Evolutionary conservation across 1,139 yeast genomes (phyloP).

Genomic region (Diutina pseudorugosa): DNA sequence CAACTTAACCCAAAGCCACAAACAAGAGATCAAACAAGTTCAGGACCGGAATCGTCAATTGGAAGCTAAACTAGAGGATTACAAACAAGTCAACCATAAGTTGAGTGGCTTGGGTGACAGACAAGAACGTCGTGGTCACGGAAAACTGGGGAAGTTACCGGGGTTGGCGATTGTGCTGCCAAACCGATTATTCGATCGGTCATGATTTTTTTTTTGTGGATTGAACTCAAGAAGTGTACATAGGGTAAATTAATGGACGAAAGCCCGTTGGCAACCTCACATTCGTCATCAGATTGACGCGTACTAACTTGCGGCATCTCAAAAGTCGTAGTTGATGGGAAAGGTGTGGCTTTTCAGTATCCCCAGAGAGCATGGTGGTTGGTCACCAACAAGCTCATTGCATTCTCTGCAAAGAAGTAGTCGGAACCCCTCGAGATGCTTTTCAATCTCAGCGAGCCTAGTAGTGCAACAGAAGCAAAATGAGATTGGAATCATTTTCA

Average conservation of each 20-base stretch:
- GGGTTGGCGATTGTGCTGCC: conserved; percentile 32
- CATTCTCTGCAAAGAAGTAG: background rate
- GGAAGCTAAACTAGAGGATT: conserved; percentile 26
- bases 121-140: conserved; percentile 2
- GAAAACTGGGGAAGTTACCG: conserved; percentile 28
- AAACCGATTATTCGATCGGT: conserved; percentile 18
- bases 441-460: background rate
- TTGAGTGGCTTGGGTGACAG: conserved; percentile 16
- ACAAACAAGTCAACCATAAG: conserved; percentile 23
- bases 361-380: background rate
- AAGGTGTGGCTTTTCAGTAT: background rate
- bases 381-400: background rate
- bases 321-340: background rate
- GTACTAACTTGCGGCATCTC: too few species aligned
- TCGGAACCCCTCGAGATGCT: background rate
- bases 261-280: background rate
- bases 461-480: background rate
- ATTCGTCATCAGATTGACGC: background rate
- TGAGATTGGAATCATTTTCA: background rate
- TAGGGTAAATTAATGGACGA: background rate
- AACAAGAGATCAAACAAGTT: conserved; percentile 24
- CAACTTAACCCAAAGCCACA: conserved; percentile 23
- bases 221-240: background rate
- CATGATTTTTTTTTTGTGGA: background rate
- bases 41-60: conserved; percentile 31